Evolutionary conservation across 1,284 basidiomycete genomes (phyloP), one percentile per base, ranked within the genome.

Genomic region (Trametes versicolor): DNA sequence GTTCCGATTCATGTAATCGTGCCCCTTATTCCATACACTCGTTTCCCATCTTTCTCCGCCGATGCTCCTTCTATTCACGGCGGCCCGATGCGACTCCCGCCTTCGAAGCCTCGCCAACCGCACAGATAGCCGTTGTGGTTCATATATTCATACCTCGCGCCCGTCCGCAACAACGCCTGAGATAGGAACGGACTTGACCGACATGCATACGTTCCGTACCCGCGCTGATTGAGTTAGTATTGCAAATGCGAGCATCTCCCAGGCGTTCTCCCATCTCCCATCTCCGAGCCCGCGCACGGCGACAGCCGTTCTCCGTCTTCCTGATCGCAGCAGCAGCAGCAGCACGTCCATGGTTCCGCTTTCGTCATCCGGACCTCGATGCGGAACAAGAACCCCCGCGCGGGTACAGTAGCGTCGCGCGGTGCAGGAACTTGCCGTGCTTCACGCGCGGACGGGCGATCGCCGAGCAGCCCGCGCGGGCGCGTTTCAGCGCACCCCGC

Each of bases 161-260:
- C 15, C 4, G 41, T 19, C 19, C 17, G 3, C 41, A 48, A 48
- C 45, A 25, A 48, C 45, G 45, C 45, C 45, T 21, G 23, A 27
- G 23, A 55, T 37, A 27, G 21, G 21, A 43, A 27, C 53, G 53
- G 23, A 36, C 15, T 29, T 17, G 36, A 36, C n/a, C n/a, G 19
- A 41, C 6, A 4, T 9, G 45, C 45, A 17, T 48, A 48, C 23
- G 8, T 25, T 36, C 41, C 55, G 19, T 48, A 47, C 29, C 43
- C 43, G 43, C 48, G 23, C n/a, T 48, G 55, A 48, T 57, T 36
- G 55, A 34, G 55, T 48, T 57, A 29, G 21, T 19, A 17, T n/a
- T 32, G 29, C 29, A 32, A 32, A 32, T 8, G 3, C 29, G 29
- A 32, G 29, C 29, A 8, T 32, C 29, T 32, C 29, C 29, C 29